Evolutionary conservation across 495 filamentous ascomycete genomes (phyloP).

Genomic region (Annulohypoxylon moriforme): DNA sequence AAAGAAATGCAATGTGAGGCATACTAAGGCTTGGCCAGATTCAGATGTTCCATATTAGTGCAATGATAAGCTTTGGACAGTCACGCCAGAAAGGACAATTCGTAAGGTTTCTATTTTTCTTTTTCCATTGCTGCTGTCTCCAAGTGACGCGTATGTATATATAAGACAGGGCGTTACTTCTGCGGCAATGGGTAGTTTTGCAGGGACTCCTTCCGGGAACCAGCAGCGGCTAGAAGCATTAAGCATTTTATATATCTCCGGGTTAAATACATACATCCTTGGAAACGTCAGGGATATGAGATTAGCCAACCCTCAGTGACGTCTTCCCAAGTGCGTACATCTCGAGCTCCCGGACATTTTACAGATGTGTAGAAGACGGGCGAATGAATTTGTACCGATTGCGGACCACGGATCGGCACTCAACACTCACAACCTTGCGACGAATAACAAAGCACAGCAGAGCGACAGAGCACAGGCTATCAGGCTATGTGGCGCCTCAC

Average conservation of each 20-base stretch:
- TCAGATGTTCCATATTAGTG: background rate
- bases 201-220: slow-evolving; percentile 16
- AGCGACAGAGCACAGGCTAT: slow-evolving; percentile 5
- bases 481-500: slow-evolving; percentile 2
- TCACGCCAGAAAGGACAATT: background rate
- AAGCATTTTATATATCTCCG: background rate
- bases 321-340: background rate
- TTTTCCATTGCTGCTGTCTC: background rate
- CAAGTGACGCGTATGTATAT: slow-evolving; percentile 7
- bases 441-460: background rate
- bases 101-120: background rate
- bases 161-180: background rate
- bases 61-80: background rate
- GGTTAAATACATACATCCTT: background rate
- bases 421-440: background rate
- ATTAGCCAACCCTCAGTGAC: background rate
- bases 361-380: background rate
- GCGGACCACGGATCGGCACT: background rate
- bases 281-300: background rate
- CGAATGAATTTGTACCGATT: slow-evolving; percentile 1
- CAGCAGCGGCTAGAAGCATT: slow-evolving; percentile 11
- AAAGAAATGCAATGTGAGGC: slow-evolving; percentile 3
- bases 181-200: slow-evolving; percentile 6
- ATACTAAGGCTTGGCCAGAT: background rate
- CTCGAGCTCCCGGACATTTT: background rate